These are phyloP conservation scores for Termitomyces sp. DNA, from an alignment of 768 basidiomycete species.

Conservation along the genomic window DNA sequence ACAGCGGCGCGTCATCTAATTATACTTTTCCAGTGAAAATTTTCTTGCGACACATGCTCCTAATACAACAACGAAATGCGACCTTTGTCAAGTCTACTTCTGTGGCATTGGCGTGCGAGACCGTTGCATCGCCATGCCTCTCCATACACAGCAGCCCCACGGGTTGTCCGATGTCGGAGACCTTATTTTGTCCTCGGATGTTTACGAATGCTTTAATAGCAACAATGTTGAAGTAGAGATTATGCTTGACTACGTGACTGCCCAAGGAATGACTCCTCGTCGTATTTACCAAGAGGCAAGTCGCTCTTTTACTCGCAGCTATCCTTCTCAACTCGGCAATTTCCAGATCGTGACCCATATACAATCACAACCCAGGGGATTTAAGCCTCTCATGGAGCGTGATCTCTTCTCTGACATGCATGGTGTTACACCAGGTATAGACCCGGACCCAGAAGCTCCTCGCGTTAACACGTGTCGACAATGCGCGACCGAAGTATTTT, in stretches of 20 bases:
- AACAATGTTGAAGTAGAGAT: slow-evolving; percentile 83
- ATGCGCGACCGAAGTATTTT: slow-evolving; percentile 72
- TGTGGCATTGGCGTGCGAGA: slow-evolving; percentile 79
- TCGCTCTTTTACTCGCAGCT: slow-evolving; percentile 1
- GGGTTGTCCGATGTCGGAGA: slow-evolving; percentile 68
- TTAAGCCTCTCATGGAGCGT: slow-evolving; percentile 63
- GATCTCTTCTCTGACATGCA: slow-evolving; percentile 74
- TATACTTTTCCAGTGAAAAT: slow-evolving; percentile 54
- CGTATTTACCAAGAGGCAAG: slow-evolving; percentile 77
- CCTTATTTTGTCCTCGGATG: slow-evolving; percentile 69
- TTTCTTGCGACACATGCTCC: slow-evolving; percentile 72
- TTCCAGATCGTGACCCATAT: slow-evolving; percentile 62
- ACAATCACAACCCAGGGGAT: slow-evolving; percentile 59
- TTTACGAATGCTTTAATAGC: slow-evolving; percentile 79
- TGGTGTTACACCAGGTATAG: slow-evolving; percentile 50
- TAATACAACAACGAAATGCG: slow-evolving; percentile 70
- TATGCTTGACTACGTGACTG: slow-evolving; percentile 76
- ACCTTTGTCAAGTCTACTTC: slow-evolving; percentile 79
- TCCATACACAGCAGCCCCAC: slow-evolving; percentile 65
- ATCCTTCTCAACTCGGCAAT: background rate
- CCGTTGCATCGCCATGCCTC: slow-evolving; percentile 62
- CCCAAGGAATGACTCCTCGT: slow-evolving; percentile 58
- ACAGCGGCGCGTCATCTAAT: background rate
- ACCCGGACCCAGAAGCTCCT: slow-evolving; percentile 58
- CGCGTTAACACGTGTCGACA: slow-evolving; percentile 63